Percentiles rank a stretch among this genome's conserved stretches.
Evolutionary conservation across 257 asterid species (phyloP).

Genomic region (Solanum medicagineum): DNA sequence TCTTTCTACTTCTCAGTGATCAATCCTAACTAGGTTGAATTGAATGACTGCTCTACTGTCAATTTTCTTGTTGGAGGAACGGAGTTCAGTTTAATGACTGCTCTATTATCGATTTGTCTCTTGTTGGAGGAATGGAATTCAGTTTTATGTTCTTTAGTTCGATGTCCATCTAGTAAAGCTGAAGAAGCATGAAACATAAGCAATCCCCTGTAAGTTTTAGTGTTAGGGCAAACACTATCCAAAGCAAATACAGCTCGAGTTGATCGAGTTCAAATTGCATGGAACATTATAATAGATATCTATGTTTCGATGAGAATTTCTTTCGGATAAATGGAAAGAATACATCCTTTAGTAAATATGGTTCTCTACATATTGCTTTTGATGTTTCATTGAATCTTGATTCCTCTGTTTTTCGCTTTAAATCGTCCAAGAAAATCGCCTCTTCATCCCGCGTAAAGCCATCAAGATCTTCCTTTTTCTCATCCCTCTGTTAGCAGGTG

Average conservation of each 20-base stretch:
- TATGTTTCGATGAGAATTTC: neutral
- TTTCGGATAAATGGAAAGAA: neutral
- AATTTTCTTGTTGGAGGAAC: neutral
- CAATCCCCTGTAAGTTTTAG: no score
- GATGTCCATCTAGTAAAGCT: no score
- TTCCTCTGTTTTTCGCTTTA: conserved; percentile 14
- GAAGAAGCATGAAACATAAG: no score
- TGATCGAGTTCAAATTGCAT: no score
- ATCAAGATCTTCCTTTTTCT: neutral
- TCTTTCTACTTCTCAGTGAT: no score
- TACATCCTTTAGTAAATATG: neutral
- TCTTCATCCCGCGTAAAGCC: neutral
- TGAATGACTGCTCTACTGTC: neutral
- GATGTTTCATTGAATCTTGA: neutral
- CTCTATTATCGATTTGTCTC: neutral
- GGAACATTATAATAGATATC: neutral
- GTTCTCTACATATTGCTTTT: conserved; percentile 5
- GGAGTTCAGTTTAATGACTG: neutral
- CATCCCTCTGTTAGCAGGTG: conserved; percentile 16
- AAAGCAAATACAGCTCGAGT: no score
- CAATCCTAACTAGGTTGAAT: no score
- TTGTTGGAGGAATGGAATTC: neutral
- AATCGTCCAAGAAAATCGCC: neutral
- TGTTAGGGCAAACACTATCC: no score
- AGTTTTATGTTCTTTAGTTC: no score